These are phyloP conservation scores for Zymoseptoria crescenta DNA, from an alignment of 2,329 filamentous ascomycete genomes.

Conservation along the genomic window DNA sequence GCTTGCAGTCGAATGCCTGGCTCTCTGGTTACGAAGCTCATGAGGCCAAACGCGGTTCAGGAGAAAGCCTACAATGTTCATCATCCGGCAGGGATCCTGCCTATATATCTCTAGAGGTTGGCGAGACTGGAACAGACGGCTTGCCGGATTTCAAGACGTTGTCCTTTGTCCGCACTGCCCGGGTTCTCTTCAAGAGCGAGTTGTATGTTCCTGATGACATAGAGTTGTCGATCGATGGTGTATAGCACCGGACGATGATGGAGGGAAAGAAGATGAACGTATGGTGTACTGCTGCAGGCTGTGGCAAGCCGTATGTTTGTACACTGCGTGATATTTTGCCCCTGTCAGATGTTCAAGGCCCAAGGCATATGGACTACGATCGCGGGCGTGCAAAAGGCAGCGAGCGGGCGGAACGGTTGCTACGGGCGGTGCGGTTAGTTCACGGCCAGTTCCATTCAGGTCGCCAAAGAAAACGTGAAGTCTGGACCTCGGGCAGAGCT, in stretches of 20 bases:
- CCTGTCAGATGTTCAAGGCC: background rate
- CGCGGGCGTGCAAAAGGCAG: background rate
- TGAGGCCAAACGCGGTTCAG: slow-evolving; percentile 2
- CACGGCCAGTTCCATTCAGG: background rate
- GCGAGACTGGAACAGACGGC: background rate
- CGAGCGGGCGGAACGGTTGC: background rate
- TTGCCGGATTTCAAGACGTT: slow-evolving; percentile 10
- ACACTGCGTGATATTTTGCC: background rate
- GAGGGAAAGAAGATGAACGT: too few species aligned
- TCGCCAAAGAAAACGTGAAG: background rate
- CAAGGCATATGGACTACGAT: background rate
- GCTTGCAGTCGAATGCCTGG: slow-evolving; percentile 10
- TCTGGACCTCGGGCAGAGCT: background rate
- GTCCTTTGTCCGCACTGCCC: slow-evolving; percentile 11
- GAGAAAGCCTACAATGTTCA: slow-evolving; percentile 9
- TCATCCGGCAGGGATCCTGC: slow-evolving; percentile 11
- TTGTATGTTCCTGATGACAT: slow-evolving; percentile 10
- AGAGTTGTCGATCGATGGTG: background rate
- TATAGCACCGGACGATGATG: background rate
- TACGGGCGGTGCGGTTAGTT: background rate
- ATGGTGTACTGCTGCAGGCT: too few species aligned
- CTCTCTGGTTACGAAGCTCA: slow-evolving; percentile 8
- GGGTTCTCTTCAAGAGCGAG: slow-evolving; percentile 10
- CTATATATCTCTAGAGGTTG: slow-evolving; percentile 10
- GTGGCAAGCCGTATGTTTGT: background rate